Conservation (phyloP, 352 stramenopile species). For the Saprolegnia diclina region DNA sequence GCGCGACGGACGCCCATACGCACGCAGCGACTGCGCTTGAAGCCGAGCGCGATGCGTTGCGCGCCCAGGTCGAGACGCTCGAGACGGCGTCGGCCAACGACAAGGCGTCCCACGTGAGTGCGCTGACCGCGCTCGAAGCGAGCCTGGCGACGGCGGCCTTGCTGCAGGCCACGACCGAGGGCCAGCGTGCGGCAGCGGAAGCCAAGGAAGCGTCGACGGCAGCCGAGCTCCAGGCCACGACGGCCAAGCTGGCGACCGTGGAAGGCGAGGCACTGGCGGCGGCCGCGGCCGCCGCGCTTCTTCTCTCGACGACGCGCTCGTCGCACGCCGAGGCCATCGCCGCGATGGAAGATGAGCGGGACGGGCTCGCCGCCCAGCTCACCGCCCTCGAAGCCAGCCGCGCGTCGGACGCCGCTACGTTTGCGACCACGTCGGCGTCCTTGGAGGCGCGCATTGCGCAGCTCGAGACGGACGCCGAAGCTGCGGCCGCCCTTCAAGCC, state of each 20-base stretch:
- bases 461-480: not conserved
- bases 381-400: slow-evolving; percentile 1
- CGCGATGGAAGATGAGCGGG: slow-evolving; percentile 5
- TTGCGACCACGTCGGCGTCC: not conserved
- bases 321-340: slow-evolving; percentile 7
- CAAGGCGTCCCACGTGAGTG: not conserved
- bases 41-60: not conserved
- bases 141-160: not conserved
- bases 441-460: not conserved
- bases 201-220: not conserved
- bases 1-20: not conserved
- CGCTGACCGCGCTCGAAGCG: slow-evolving; percentile 6
- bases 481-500: not conserved
- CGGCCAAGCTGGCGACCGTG: not conserved
- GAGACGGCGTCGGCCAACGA: not conserved
- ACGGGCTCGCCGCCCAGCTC: slow-evolving; percentile 6
- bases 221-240: not conserved
- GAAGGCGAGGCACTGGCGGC: not conserved
- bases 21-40: not conserved
- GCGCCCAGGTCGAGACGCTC: slow-evolving; percentile 4
- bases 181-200: not conserved
- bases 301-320: not conserved
- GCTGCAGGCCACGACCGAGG: slow-evolving; percentile 1
- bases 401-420: not conserved
- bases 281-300: slow-evolving; percentile 3